Conservation (phyloP, 768 basidiomycete species). For the Leucocoprinus sp. region DNA sequence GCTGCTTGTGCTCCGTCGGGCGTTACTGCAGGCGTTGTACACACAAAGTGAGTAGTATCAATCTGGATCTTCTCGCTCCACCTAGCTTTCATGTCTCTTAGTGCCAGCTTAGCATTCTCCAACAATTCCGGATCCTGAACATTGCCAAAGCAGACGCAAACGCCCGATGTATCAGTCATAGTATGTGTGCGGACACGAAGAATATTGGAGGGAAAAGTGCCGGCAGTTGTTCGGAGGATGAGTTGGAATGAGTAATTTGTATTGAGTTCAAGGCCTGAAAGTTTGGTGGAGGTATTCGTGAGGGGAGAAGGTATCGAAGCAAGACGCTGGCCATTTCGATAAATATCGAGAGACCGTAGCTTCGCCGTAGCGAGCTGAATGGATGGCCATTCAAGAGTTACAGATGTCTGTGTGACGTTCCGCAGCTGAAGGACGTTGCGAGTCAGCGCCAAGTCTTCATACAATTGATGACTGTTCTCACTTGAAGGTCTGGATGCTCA, state of each 20-base stretch:
- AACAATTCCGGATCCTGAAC: conserved; percentile 69
- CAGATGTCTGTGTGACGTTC: conserved; percentile 94
- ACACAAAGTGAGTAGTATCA: conserved; percentile 97
- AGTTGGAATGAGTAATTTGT: conserved; percentile 94
- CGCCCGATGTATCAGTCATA: conserved; percentile 91
- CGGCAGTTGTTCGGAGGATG: conserved; percentile 86
- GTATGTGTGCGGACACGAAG: conserved; percentile 85
- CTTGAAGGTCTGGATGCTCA: conserved; percentile 64
- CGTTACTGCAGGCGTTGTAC: conserved; percentile 77
- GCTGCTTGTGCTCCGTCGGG: conserved; percentile 47
- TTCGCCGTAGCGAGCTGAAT: conserved; percentile 80
- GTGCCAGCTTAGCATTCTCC: conserved; percentile 72
- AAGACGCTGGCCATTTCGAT: conserved; percentile 83
- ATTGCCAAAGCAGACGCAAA: conserved; percentile 91
- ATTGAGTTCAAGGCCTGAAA: conserved; percentile 73
- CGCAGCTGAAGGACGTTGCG: conserved; percentile 49
- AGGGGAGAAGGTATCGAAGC: conserved; percentile 77
- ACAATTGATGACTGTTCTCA: conserved; percentile 23
- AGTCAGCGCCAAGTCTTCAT: not conserved
- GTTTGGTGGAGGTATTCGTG: conserved; percentile 81
- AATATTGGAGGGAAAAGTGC: conserved; percentile 80
- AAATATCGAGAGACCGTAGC: conserved; percentile 85
- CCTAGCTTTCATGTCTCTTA: conserved; percentile 80
- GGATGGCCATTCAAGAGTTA: conserved; percentile 91
- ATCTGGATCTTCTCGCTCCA: conserved; percentile 94